Percentiles rank a stretch among this genome's conserved stretches.
These are phyloP conservation scores for Rhodamnia rubescens DNA, from an alignment of 345 rosid species.

Conservation along the genomic window DNA sequence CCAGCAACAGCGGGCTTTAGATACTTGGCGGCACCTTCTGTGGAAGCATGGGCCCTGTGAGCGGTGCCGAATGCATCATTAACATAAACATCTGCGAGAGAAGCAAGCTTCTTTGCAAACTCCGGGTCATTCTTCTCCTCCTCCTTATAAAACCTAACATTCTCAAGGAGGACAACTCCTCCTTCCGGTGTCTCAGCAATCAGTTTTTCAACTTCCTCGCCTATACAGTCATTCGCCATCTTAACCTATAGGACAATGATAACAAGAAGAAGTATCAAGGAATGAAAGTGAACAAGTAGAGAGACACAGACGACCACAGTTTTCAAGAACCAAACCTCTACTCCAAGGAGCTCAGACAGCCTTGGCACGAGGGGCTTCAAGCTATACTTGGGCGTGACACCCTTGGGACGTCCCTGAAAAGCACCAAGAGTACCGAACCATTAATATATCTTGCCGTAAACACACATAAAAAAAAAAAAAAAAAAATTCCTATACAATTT, in stretches of 20 bases:
- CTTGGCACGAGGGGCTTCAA: conserved; percentile 92
- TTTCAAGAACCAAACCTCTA: conserved; percentile 33
- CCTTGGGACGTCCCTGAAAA: conserved; percentile 93
- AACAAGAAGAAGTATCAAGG: neutral
- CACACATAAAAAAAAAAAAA: neutral
- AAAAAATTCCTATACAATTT: neutral
- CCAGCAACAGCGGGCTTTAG: conserved; percentile 94
- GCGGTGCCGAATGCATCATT: conserved; percentile 95
- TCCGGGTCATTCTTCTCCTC: conserved; percentile 97
- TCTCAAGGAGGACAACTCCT: conserved; percentile 78
- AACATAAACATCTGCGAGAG: conserved; percentile 77
- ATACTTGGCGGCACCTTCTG: conserved; percentile 80
- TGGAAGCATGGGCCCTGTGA: conserved; percentile 92
- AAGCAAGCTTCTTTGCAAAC: conserved; percentile 86
- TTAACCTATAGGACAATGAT: conserved; percentile 34
- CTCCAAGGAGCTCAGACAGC: conserved; percentile 76
- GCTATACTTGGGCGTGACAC: conserved; percentile 89
- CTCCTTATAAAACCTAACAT: conserved; percentile 85
- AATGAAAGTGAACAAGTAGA: neutral
- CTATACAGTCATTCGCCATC: conserved; percentile 80
- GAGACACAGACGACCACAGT: neutral
- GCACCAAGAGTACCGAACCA: neutral
- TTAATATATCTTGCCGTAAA: neutral
- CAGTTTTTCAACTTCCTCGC: conserved; percentile 64
- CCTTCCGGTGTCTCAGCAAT: conserved; percentile 63